Evolutionary conservation across 2,329 filamentous ascomycete genomes (phyloP), one percentile per base, ranked within the genome.

Genomic region (Nigrospora oryzae): DNA sequence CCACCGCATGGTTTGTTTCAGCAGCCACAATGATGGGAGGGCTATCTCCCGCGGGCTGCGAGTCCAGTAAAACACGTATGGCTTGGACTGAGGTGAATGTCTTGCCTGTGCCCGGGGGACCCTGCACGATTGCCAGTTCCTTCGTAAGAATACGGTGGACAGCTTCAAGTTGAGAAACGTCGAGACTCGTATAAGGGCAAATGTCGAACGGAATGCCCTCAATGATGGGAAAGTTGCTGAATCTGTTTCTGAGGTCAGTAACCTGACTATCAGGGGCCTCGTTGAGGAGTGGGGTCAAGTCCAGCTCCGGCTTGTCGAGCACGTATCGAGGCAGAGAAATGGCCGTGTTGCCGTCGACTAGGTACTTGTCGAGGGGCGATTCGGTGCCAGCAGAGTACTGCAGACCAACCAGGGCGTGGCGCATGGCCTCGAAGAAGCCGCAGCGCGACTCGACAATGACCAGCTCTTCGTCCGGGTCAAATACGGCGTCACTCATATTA

Each of bases 1-100:
- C 89, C 0, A 95, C 67, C 0, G 89, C 89, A 62, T 95, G 89
- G 47, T 96, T 96, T 0, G 89, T 96, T 55, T 95, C 89, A 8
- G 88, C 89, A 0, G 89, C 77, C 4, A 95, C 71, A 16, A 95
- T 73, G 30, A 96, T 81, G 0, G 86, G 86, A 83, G 79, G 0
- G 63, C 68, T 2, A 58, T 54, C 2, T 61, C 58, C 55, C 14
- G 39, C 39, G 3, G 33, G 23, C 13, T 78, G 72, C 43, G 84
- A 86, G 1, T 71, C 63, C 1, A 88, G 67, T 43, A 90, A 67
- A 1, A 83, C 70, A 39, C 77, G 79, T 11, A 96, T 61, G 0
- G 84, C 84, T 23, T 81, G 67, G 2, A 91, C 79, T 0, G 88
- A 93, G 0, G 89, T 84, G 51, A 84, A 84, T 0, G 90, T 96